Percentiles rank a stretch among this genome's conserved stretches.
phyloP scores from a whole-genome alignment of 805 yeast species.

The Candida andamanensis region DNA sequence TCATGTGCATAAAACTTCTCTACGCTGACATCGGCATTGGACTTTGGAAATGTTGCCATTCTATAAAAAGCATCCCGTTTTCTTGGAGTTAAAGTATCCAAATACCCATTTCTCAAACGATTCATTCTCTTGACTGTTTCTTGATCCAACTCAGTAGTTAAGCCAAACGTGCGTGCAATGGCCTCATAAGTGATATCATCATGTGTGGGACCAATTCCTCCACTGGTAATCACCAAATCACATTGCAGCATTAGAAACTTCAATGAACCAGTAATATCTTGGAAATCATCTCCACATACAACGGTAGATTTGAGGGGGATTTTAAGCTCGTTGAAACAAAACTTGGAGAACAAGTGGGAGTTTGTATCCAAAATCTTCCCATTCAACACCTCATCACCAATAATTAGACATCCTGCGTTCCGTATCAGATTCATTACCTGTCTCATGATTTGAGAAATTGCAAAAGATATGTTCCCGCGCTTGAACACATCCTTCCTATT shows the following conservation, averaged over 20 bases:
- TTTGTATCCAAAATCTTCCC: constrained; percentile 82
- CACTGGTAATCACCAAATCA: constrained; percentile 67
- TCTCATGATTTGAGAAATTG: too few relatives aligned
- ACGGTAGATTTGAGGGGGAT: constrained; percentile 60
- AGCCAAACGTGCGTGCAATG: constrained; percentile 57
- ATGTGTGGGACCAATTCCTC: constrained; percentile 83
- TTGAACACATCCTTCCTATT: too few relatives aligned
- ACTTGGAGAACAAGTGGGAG: constrained; percentile 64
- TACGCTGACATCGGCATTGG: constrained; percentile 21
- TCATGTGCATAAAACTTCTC: constrained; percentile 40
- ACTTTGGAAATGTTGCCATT: constrained; percentile 74
- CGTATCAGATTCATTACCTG: constrained; percentile 3
- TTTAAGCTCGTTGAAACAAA: constrained; percentile 59
- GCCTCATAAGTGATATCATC: constrained; percentile 83
- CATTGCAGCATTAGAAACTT: constrained; percentile 44
- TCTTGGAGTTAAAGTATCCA: constrained; percentile 27
- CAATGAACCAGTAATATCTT: constrained; percentile 56
- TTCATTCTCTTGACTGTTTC: constrained; percentile 61
- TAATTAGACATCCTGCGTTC: constrained; percentile 52
- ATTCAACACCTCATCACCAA: constrained; percentile 85
- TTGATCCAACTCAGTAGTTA: constrained; percentile 48
- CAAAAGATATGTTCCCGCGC: too few relatives aligned
- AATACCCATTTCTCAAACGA: constrained; percentile 33
- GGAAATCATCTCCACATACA: constrained; percentile 73
- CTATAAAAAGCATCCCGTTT: constrained; percentile 59